Conservation (phyloP, 139 green algal genomes). For the Nannochloris sp. region DNA sequence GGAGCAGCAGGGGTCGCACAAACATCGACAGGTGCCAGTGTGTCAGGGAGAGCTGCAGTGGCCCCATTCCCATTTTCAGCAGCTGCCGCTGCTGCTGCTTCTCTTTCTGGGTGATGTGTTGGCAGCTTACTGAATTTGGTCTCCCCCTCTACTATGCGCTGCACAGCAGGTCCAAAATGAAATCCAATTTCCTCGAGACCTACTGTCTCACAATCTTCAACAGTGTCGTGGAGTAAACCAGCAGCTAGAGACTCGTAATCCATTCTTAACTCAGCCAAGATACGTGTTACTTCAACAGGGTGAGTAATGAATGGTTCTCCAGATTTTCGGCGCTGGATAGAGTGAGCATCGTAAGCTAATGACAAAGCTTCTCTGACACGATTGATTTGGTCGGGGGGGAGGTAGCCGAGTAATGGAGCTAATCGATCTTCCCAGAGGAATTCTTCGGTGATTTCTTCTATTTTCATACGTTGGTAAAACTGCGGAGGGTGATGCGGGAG, state of each 20-base stretch:
- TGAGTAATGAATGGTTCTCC: constrained; percentile 90
- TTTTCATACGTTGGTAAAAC: constrained; percentile 46
- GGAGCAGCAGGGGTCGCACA: not conserved
- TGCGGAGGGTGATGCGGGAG: constrained; percentile 4
- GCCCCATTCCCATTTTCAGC: no score
- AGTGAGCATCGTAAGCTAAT: constrained; percentile 66
- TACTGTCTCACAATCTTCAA: constrained; percentile 74
- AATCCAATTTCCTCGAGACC: constrained; percentile 71
- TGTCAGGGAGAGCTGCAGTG: no score
- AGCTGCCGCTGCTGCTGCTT: not conserved
- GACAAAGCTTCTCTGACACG: constrained; percentile 47
- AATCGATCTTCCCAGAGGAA: constrained; percentile 54
- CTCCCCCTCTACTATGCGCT: constrained; percentile 84
- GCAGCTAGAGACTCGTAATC: constrained; percentile 65
- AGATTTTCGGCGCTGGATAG: constrained; percentile 66
- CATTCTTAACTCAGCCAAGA: constrained; percentile 66
- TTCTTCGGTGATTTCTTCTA: constrained; percentile 33
- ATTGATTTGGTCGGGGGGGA: constrained; percentile 25
- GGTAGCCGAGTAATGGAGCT: constrained; percentile 46
- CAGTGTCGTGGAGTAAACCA: constrained; percentile 83
- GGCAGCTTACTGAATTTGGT: constrained; percentile 72
- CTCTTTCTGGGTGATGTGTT: constrained; percentile 24
- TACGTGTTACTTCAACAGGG: constrained; percentile 77
- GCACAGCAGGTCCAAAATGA: constrained; percentile 59
- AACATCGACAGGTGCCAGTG: no score